These are phyloP conservation scores for Lactarius trivialis DNA, from an alignment of 768 basidiomycete species.

Conservation along the genomic window DNA sequence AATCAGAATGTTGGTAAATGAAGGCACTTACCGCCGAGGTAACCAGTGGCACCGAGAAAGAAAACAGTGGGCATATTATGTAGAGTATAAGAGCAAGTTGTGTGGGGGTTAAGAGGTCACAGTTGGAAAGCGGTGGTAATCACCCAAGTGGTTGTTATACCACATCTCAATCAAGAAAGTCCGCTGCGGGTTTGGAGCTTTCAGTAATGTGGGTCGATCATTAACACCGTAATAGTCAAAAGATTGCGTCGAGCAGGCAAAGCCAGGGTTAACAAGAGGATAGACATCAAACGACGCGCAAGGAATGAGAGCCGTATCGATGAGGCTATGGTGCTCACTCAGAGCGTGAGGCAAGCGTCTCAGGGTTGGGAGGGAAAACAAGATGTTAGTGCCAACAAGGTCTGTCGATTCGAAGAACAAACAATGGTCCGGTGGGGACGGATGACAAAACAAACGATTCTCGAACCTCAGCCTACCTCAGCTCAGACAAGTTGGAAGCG, in stretches of 20 bases:
- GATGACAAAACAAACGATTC: background rate
- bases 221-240: background rate
- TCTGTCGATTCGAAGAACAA: background rate
- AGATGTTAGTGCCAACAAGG: background rate
- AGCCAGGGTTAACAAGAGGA: no score
- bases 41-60: conserved; percentile 14
- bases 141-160: background rate
- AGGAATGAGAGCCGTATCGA: background rate
- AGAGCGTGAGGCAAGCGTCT: background rate
- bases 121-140: background rate
- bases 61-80: conserved; percentile 3
- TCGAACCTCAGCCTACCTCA: background rate
- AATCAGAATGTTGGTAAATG: background rate
- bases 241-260: background rate
- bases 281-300: background rate
- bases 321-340: background rate
- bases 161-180: background rate
- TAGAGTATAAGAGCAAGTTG: background rate
- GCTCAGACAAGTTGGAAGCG: no score
- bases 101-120: background rate
- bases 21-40: conserved; percentile 11
- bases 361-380: no score
- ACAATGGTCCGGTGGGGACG: background rate
- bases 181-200: background rate
- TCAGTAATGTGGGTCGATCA: background rate